phyloP scores from a whole-genome alignment of 305 asterid species.

The Solanum chacoense region DNA sequence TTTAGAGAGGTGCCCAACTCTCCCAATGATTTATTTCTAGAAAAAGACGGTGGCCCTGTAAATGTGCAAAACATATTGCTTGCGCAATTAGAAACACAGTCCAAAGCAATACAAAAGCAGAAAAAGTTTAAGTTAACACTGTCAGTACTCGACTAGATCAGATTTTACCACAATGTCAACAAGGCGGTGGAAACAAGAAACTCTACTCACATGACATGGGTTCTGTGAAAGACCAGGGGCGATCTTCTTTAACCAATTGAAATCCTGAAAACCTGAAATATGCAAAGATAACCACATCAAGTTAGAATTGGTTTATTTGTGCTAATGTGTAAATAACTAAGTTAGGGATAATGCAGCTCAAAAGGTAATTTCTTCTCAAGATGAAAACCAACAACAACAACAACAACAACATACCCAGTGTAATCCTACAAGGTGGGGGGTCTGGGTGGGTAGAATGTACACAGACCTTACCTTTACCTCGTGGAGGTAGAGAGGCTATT shows the following conservation, averaged over 20 bases:
- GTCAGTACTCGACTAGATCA: background rate
- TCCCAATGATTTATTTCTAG: slow-evolving; percentile 37
- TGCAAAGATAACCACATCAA: background rate
- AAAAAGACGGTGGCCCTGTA: slow-evolving; percentile 48
- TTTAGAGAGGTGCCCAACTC: slow-evolving; percentile 63
- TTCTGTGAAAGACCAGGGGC: slow-evolving; percentile 30
- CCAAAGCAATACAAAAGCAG: background rate
- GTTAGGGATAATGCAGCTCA: background rate
- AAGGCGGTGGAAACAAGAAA: background rate
- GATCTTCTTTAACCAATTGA: slow-evolving; percentile 69
- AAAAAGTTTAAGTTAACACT: background rate
- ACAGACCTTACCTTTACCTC: background rate
- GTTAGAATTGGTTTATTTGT: background rate
- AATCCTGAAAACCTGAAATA: slow-evolving; percentile 71
- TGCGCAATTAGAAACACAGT: background rate
- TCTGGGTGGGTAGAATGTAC: background rate
- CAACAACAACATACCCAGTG: background rate
- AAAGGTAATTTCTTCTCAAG: background rate
- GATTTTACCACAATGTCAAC: background rate
- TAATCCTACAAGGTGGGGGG: background rate
- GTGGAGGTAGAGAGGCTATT: background rate
- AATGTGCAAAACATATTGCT: background rate
- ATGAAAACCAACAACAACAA: background rate
- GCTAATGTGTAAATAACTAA: background rate
- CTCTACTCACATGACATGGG: slow-evolving; percentile 43